phyloP scores from a whole-genome alignment of 345 rosid species.

The Crucihimalaya himalaica region DNA sequence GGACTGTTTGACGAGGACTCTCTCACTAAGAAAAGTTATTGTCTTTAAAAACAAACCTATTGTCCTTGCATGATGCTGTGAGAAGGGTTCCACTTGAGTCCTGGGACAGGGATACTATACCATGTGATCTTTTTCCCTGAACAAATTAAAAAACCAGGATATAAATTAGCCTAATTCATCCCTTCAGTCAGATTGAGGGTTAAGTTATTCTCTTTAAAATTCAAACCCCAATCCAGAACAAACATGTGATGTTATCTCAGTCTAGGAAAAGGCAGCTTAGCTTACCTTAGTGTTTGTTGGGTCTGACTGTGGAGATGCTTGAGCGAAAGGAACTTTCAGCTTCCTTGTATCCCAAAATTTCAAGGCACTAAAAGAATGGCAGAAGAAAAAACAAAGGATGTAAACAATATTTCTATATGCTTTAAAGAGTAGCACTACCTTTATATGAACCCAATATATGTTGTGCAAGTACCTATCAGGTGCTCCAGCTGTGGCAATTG shows the following conservation, averaged over 20 bases:
- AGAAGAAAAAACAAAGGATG: neutral
- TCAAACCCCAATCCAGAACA: constrained; percentile 5
- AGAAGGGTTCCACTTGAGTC: constrained; percentile 72
- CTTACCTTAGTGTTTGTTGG: constrained; percentile 57
- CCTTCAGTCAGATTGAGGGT: neutral
- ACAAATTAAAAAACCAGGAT: neutral
- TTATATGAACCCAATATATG: neutral
- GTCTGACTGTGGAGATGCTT: constrained; percentile 62
- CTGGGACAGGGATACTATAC: constrained; percentile 87
- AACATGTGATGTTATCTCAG: neutral
- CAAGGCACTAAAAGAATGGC: constrained; percentile 51
- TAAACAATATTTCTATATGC: constrained; percentile 1
- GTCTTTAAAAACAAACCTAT: constrained; percentile 49
- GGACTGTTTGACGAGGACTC: neutral
- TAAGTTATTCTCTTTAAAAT: neutral
- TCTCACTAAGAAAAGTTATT: neutral
- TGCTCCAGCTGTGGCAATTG: constrained; percentile 89
- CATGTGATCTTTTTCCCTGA: constrained; percentile 74
- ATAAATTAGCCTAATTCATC: neutral
- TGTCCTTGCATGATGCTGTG: constrained; percentile 94
- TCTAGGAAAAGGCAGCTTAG: neutral
- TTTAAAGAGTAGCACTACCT: neutral
- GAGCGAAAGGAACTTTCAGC: constrained; percentile 59
- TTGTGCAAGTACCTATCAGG: constrained; percentile 64
- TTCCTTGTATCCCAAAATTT: constrained; percentile 93